These are phyloP conservation scores for Spathaspora girioi DNA, from an alignment of 805 yeast genomes.

Conservation along the genomic window DNA sequence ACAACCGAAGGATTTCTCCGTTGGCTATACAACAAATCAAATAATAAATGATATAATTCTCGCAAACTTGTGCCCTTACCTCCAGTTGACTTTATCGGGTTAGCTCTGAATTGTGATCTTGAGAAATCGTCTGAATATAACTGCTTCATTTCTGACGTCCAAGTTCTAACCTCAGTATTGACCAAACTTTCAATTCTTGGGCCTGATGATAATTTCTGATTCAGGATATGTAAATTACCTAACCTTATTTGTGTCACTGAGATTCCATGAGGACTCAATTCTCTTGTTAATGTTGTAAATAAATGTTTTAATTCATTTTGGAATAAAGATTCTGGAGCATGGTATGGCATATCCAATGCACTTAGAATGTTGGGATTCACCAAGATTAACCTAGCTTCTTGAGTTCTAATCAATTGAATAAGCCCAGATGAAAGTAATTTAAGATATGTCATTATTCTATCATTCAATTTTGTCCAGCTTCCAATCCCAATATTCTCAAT, in stretches of 20 bases:
- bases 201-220: conserved; percentile 14
- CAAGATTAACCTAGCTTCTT: conserved; percentile 47
- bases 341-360: conserved; percentile 54
- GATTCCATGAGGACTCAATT: conserved; percentile 30
- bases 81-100: conserved; percentile 25
- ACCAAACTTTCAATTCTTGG: conserved; percentile 22
- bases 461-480: conserved; percentile 51
- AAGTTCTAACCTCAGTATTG: conserved; percentile 35
- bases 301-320: conserved; percentile 40
- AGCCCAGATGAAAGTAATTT: conserved; percentile 54
- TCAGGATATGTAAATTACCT: conserved; percentile 36
- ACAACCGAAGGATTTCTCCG: conserved; percentile 24
- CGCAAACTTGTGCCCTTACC: conserved; percentile 29
- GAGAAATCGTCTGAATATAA: conserved; percentile 32
- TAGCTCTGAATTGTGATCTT: conserved; percentile 24
- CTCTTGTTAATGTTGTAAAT: conserved; percentile 33
- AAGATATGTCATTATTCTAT: conserved; percentile 46
- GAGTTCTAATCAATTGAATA: conserved; percentile 48
- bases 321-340: conserved; percentile 59
- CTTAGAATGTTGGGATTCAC: conserved; percentile 56
- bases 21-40: conserved; percentile 31
- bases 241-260: conserved; percentile 37
- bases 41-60: conserved; percentile 36
- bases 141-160: conserved; percentile 32
- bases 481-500: conserved; percentile 50